phyloP scores from a whole-genome alignment of 148 eudicot species.

The Drosera capensis region DNA sequence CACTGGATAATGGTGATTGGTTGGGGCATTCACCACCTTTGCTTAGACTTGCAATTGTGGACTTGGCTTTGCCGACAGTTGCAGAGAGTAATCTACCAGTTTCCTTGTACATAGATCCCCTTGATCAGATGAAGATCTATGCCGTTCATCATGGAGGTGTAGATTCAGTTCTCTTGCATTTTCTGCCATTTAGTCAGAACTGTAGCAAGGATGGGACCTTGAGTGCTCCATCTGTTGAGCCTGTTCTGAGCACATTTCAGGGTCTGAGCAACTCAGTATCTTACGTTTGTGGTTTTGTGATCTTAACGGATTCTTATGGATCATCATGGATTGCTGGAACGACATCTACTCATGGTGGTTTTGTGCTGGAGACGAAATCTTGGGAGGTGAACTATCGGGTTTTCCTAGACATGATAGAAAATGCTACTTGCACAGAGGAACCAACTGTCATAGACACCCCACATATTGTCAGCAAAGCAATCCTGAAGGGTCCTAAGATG shows the following conservation, averaged over 20 bases:
- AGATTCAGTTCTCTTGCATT: slow-evolving; percentile 83
- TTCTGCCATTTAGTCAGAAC: slow-evolving; percentile 77
- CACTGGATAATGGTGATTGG: slow-evolving; percentile 51
- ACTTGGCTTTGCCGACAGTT: slow-evolving; percentile 57
- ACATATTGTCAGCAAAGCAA: slow-evolving; percentile 73
- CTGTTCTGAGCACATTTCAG: slow-evolving; percentile 51
- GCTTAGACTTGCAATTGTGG: slow-evolving; percentile 75
- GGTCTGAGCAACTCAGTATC: slow-evolving; percentile 26
- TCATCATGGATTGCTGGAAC: slow-evolving; percentile 86
- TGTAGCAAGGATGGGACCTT: slow-evolving; percentile 44
- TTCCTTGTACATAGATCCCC: slow-evolving; percentile 57
- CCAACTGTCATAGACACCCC: slow-evolving; percentile 21
- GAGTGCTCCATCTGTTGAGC: slow-evolving; percentile 66
- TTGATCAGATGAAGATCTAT: slow-evolving; percentile 69
- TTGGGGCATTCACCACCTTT: slow-evolving; percentile 78
- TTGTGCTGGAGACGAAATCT: slow-evolving; percentile 73
- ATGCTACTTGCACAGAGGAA: slow-evolving; percentile 20
- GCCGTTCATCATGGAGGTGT: slow-evolving; percentile 73
- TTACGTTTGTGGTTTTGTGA: slow-evolving; percentile 57
- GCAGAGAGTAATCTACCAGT: slow-evolving; percentile 29
- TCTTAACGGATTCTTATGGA: slow-evolving; percentile 77
- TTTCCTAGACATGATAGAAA: slow-evolving; percentile 28
- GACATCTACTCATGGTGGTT: slow-evolving; percentile 47
- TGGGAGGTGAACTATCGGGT: slow-evolving; percentile 49
- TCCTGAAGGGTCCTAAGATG: slow-evolving; percentile 70